These are phyloP conservation scores for Salix udensis DNA, from an alignment of 345 rosid genomes.

Conservation along the genomic window DNA sequence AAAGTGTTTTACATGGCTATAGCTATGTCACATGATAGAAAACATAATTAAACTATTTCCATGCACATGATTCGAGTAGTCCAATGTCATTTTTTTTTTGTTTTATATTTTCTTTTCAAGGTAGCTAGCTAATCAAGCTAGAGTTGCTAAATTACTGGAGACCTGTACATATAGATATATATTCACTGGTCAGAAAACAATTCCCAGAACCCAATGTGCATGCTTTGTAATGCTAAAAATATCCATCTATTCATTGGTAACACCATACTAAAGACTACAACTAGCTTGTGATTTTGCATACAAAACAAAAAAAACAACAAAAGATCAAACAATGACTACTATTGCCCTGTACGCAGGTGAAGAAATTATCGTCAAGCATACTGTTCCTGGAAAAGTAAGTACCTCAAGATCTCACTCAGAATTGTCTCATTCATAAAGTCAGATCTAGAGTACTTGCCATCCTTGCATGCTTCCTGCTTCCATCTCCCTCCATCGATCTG, in stretches of 20 bases:
- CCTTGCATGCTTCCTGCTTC: conserved; percentile 30
- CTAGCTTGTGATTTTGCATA: neutral
- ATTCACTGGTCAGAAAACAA: neutral
- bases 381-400: conserved; percentile 30
- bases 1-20: conserved; percentile 2
- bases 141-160: conserved; percentile 2
- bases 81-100: neutral
- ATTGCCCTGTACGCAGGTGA: conserved; percentile 11
- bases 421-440: conserved; percentile 69
- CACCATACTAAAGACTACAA: neutral
- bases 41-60: neutral
- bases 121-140: conserved; percentile 1
- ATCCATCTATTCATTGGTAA: neutral
- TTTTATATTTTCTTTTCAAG: neutral
- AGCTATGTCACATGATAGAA: neutral
- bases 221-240: conserved; percentile 12
- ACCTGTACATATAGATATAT: neutral
- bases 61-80: neutral
- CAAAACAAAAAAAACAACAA: neutral
- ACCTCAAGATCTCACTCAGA: conserved; percentile 74
- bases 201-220: conserved; percentile 18
- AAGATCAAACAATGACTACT: neutral
- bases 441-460: conserved; percentile 74
- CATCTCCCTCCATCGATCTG: conserved; percentile 32
- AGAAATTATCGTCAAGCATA: conserved; percentile 10